phyloP scores from a whole-genome alignment of 179 eudicot genomes.

The Beta macrorhiza region DNA sequence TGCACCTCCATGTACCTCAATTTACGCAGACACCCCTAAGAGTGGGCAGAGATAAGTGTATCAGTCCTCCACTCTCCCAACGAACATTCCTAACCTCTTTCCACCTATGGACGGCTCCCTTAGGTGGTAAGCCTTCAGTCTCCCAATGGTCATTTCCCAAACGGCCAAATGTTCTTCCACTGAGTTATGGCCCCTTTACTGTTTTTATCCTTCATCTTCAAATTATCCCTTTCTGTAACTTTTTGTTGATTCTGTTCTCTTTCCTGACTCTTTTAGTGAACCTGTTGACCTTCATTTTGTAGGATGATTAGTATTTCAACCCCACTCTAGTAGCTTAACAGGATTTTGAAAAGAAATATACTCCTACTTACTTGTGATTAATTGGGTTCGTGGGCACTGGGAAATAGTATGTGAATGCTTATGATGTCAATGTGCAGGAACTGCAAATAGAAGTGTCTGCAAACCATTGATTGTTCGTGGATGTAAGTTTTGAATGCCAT shows the following conservation, averaged over 20 bases:
- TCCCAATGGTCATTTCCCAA: no score
- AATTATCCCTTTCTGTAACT: no score
- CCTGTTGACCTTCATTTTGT: no score
- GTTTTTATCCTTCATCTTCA: no score
- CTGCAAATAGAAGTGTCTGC: slow-evolving; percentile 3
- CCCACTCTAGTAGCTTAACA: background rate
- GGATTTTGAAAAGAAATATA: background rate
- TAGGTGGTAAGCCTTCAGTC: no score
- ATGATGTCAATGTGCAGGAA: slow-evolving; percentile 14
- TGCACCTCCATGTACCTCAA: background rate
- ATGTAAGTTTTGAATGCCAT: slow-evolving; percentile 2
- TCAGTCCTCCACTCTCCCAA: no score
- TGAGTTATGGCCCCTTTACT: no score
- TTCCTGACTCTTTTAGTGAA: no score
- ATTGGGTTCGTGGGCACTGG: background rate
- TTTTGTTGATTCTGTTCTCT: background rate
- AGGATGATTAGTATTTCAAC: background rate
- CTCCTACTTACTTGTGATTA: background rate
- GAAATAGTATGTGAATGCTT: slow-evolving; percentile 2
- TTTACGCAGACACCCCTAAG: background rate
- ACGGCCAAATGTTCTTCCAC: no score
- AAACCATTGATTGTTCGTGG: background rate
- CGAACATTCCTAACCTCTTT: no score
- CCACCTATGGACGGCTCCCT: no score
- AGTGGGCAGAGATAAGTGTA: background rate